Evolutionary conservation across 108 stramenopile species (phyloP).

Genomic region (Mediolabrus comicus): DNA sequence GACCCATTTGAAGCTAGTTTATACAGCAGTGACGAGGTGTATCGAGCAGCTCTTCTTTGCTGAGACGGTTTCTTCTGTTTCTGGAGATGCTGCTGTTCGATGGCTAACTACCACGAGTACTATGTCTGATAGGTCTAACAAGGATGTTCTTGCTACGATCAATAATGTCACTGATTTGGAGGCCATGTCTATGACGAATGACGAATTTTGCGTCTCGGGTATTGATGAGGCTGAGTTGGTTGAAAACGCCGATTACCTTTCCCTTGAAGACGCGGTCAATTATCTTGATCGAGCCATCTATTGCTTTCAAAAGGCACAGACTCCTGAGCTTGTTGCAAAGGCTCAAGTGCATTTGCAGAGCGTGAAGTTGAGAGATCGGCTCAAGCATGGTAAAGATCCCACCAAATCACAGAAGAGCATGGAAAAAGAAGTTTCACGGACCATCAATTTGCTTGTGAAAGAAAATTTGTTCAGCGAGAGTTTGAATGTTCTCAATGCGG

Average conservation of each 20-base stretch:
- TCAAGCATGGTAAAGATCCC: background rate
- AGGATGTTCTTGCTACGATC: constrained; percentile 24
- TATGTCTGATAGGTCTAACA: background rate
- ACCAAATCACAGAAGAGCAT: background rate
- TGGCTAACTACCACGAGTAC: background rate
- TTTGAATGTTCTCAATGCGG: background rate
- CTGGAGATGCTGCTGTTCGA: constrained; percentile 43
- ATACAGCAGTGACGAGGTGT: constrained; percentile 53
- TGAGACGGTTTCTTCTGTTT: constrained; percentile 33
- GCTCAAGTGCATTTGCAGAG: background rate
- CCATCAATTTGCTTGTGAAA: background rate
- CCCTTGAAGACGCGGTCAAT: background rate
- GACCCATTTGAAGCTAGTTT: constrained; percentile 48
- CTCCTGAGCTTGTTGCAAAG: background rate
- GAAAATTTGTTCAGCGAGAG: background rate
- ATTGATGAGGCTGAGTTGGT: constrained; percentile 44
- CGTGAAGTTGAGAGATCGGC: background rate
- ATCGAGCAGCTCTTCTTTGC: constrained; percentile 47
- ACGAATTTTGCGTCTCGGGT: constrained; percentile 43
- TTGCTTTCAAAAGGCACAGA: constrained; percentile 1
- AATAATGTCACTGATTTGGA: constrained; percentile 44
- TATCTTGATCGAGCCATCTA: constrained; percentile 7
- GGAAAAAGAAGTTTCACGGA: background rate
- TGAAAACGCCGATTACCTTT: background rate
- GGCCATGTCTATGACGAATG: constrained; percentile 41